Conservation (phyloP, 345 rosid species). For the Nasturtium officinale region DNA sequence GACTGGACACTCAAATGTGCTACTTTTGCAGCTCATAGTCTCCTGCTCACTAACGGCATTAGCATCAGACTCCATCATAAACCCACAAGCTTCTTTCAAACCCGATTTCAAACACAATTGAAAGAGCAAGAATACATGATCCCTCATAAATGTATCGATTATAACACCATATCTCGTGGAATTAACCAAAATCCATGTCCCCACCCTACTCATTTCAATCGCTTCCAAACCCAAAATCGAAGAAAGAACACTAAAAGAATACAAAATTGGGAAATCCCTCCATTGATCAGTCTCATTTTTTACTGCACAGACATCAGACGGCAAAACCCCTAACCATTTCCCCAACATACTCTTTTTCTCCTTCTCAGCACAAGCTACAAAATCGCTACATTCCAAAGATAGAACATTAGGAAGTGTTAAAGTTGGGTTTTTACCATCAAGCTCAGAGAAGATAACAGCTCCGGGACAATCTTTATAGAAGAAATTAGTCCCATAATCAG, state of each 20-base stretch:
- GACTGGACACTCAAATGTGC: constrained; percentile 54
- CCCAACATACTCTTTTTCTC: constrained; percentile 28
- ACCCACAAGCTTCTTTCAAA: constrained; percentile 62
- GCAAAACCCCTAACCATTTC: constrained; percentile 46
- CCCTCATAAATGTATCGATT: constrained; percentile 68
- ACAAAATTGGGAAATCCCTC: constrained; percentile 60
- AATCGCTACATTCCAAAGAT: constrained; percentile 57
- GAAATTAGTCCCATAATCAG: constrained; percentile 50
- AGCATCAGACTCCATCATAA: constrained; percentile 37
- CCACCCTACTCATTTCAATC: constrained; percentile 45
- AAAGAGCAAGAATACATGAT: constrained; percentile 65
- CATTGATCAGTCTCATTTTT: constrained; percentile 65
- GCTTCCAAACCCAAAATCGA: constrained; percentile 45
- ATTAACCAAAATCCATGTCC: constrained; percentile 60
- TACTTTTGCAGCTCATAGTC: constrained; percentile 35
- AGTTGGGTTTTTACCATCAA: constrained; percentile 40
- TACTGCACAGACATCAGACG: constrained; percentile 61
- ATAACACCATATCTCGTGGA: constrained; percentile 67
- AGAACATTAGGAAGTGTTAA: constrained; percentile 63
- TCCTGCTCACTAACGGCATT: constrained; percentile 7
- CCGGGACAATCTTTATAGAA: constrained; percentile 73
- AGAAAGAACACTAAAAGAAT: constrained; percentile 55
- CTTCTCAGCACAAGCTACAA: constrained; percentile 37
- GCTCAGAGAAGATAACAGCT: constrained; percentile 52
- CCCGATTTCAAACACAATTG: constrained; percentile 64